These are phyloP conservation scores for Dothideomycetidae sp. DNA, from an alignment of 2,329 filamentous ascomycete genomes.

Conservation along the genomic window DNA sequence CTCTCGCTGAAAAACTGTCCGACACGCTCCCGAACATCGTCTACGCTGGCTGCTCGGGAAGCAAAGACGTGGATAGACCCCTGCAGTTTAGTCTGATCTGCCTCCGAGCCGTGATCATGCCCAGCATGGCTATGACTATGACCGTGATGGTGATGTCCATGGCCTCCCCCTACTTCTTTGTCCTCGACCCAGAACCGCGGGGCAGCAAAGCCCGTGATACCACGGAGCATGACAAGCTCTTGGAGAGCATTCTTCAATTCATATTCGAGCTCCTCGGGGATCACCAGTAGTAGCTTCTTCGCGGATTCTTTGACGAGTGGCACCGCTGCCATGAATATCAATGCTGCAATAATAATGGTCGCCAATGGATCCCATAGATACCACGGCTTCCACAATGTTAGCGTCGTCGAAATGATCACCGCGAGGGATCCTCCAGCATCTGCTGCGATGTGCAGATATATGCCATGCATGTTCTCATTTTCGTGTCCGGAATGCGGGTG, in stretches of 20 bases:
- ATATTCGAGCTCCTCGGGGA: constrained; percentile 78
- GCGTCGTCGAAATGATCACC: constrained; percentile 77
- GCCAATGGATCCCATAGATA: constrained; percentile 88
- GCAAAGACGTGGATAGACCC: constrained; percentile 82
- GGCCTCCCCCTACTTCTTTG: constrained; percentile 26
- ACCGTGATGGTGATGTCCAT: constrained; percentile 18
- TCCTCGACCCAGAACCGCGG: constrained; percentile 92
- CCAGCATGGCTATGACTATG: constrained; percentile 18
- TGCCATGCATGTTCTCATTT: constrained; percentile 97
- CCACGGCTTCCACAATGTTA: constrained; percentile 83
- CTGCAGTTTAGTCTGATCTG: constrained; percentile 39
- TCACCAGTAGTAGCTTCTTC: constrained; percentile 65
- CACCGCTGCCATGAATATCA: constrained; percentile 85
- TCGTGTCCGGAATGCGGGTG: constrained; percentile 41
- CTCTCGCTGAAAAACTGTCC: constrained; percentile 53
- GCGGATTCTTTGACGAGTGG: constrained; percentile 79
- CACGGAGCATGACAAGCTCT: constrained; percentile 66
- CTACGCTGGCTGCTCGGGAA: constrained; percentile 54
- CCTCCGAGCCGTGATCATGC: constrained; percentile 17
- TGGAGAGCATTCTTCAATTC: constrained; percentile 72
- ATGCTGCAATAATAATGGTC: constrained; percentile 79
- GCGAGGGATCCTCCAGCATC: constrained; percentile 90
- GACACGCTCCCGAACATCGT: constrained; percentile 73
- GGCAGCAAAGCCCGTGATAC: constrained; percentile 71
- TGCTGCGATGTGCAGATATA: constrained; percentile 88